Base-by-base conservation (phyloP, 345 rosid species). In the Eucalyptus curtisii region DNA sequence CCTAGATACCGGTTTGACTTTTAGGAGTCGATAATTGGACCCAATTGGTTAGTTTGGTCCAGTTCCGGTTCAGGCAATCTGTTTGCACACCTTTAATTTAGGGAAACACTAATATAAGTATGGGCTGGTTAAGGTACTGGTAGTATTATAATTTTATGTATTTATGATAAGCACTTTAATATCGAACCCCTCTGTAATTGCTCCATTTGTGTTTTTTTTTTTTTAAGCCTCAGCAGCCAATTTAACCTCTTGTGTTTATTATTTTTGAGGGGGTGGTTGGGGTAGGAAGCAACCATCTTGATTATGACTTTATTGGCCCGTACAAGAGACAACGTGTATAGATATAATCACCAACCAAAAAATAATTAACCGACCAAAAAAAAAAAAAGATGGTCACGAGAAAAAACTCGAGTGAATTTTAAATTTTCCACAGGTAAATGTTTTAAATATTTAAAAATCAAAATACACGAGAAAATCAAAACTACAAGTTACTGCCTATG, bases 51-150 rank as follows among this genome's bases (percentile, higher is more conserved):
- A 52, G 10, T 52, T 52, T 1, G 0, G 10, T 52, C 57, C 2
- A 52, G 0, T 19, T 52, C 0, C 1, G 5, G 3, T 52, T 52
- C 0, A 8, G 2, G 25, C 10, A 2, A 52, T 52, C 10, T 52
- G 0, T 20, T 52, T 52, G 57, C 10, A 52, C 25, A 52, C 57
- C 1, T 52, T 10, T 20, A 19, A 52, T 52, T 20, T 52, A 52
- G 0, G 25, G 57, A 52, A 52, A 0, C 25, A 20, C 25, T 52
- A 8, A 20, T 52, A 52, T 52, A 52, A 19, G 57, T 7, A 52
- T 52, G 24, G 10, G 10, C 0, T 19, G 24, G 24, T 52, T 19
- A 52, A 19, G 57, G 57, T 7, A 19, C 10, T 1, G 0, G 10
- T 19, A 52, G 57, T 19, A 52, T 52, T 52, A 52, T 19, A 19